Conservation (phyloP, 192 early-diverging fungal species). For the Coemansia sp. region DNA sequence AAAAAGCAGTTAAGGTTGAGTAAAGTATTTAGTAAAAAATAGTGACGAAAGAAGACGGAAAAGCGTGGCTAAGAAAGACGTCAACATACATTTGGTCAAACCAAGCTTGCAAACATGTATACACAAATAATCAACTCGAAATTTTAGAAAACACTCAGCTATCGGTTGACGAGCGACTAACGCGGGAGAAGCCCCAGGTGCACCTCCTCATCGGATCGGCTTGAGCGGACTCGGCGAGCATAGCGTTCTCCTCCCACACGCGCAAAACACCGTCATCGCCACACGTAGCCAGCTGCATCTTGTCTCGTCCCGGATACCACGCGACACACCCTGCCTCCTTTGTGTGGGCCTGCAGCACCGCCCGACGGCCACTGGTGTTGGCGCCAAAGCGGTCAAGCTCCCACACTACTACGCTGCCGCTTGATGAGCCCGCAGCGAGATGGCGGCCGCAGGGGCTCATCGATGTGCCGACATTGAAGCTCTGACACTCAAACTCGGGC, state of each 20-base stretch:
- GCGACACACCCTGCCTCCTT: conserved; percentile 71
- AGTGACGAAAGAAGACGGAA: too few relatives aligned
- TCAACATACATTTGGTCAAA: too few relatives aligned
- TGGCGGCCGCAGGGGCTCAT: conserved; percentile 72
- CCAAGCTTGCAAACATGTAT: too few relatives aligned
- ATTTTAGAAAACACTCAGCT: neutral
- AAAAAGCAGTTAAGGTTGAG: too few relatives aligned
- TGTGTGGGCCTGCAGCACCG: conserved; percentile 62
- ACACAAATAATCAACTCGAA: too few relatives aligned
- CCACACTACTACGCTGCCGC: conserved; percentile 69
- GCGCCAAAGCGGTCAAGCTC: conserved; percentile 53
- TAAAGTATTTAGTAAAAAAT: too few relatives aligned
- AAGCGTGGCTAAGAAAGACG: too few relatives aligned
- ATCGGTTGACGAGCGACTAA: neutral
- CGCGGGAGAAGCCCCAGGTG: conserved; percentile 38
- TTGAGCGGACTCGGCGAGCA: conserved; percentile 18
- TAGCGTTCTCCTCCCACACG: conserved; percentile 61
- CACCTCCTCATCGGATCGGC: conserved; percentile 21
- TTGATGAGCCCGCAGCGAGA: conserved; percentile 70
- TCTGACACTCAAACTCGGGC: conserved; percentile 56
- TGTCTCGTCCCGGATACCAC: conserved; percentile 58
- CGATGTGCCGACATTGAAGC: conserved; percentile 70
- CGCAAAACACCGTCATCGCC: conserved; percentile 73
- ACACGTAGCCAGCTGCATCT: conserved; percentile 67
- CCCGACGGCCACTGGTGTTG: conserved; percentile 16